These are phyloP conservation scores for Chaetomiaceae sp. DNA, from an alignment of 2,329 filamentous ascomycete genomes.

Conservation along the genomic window DNA sequence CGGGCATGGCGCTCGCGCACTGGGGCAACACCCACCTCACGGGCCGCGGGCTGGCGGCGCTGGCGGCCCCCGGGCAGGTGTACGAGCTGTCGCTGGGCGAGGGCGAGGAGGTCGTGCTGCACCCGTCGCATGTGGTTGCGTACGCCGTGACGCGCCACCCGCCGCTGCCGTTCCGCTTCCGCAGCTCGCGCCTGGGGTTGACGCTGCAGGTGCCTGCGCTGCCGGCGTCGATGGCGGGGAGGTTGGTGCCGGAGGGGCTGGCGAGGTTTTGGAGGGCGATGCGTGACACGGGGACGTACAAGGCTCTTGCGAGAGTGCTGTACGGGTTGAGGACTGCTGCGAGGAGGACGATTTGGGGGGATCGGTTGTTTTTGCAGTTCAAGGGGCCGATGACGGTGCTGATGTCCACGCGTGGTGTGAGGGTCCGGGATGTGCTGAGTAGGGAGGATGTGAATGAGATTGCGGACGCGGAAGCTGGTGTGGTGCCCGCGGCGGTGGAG, in stretches of 20 bases:
- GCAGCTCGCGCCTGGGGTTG: constrained; percentile 59
- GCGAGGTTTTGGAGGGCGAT: constrained; percentile 68
- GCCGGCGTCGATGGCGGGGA: constrained; percentile 38
- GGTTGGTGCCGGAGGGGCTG: constrained; percentile 53
- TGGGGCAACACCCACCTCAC: constrained; percentile 90
- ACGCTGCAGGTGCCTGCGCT: constrained; percentile 70
- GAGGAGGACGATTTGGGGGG: constrained; percentile 84
- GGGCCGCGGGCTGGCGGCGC: constrained; percentile 76
- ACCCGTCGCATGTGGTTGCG: constrained; percentile 86
- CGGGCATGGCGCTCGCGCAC: constrained; percentile 68
- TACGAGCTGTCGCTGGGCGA: constrained; percentile 76
- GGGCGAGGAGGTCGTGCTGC: constrained; percentile 84
- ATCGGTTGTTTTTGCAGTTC: constrained; percentile 86
- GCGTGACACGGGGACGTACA: constrained; percentile 67
- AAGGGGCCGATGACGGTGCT: constrained; percentile 79
- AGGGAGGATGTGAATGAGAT: constrained; percentile 82
- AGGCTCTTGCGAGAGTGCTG: constrained; percentile 55
- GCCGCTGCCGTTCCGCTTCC: constrained; percentile 82
- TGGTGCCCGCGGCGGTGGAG: constrained; percentile 54
- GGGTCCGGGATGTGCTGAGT: constrained; percentile 71
- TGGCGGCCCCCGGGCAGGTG: constrained; percentile 81
- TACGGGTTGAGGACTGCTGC: constrained; percentile 69
- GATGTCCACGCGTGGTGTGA: constrained; percentile 78
- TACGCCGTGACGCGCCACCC: constrained; percentile 71
- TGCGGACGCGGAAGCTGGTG: constrained; percentile 71